Conservation (phyloP, 192 early-diverging fungal species). For the Mortierella antarctica region DNA sequence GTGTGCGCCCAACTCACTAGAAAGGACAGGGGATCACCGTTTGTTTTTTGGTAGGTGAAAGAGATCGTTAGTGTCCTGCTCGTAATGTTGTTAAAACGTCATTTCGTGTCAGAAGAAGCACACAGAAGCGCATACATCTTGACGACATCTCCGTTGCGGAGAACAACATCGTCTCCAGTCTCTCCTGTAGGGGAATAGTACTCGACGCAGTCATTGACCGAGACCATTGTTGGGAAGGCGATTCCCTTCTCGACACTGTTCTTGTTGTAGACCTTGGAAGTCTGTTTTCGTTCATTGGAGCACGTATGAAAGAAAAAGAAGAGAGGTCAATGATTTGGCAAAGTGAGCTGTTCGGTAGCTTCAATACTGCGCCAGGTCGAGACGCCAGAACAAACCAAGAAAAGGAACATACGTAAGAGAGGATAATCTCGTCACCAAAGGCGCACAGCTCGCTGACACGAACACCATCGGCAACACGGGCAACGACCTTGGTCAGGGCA, state of each 20-base stretch:
- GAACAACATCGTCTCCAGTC: slow-evolving; percentile 63
- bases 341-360: background rate
- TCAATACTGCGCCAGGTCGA: background rate
- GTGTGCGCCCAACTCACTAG: slow-evolving; percentile 87
- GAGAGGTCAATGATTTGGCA: background rate
- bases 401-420: slow-evolving; percentile 59
- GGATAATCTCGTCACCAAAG: slow-evolving; percentile 73
- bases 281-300: slow-evolving; percentile 47
- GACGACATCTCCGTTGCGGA: slow-evolving; percentile 85
- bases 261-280: slow-evolving; percentile 69
- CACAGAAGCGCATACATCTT: slow-evolving; percentile 69
- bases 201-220: slow-evolving; percentile 82
- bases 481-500: slow-evolving; percentile 65
- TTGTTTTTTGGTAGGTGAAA: background rate
- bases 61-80: background rate
- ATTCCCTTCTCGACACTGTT: slow-evolving; percentile 72
- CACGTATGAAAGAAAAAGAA: slow-evolving; percentile 1
- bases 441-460: slow-evolving; percentile 72
- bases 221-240: slow-evolving; percentile 88
- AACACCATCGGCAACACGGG: slow-evolving; percentile 67
- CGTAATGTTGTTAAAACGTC: background rate
- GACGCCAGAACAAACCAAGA: background rate
- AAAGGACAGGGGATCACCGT: background rate
- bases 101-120: background rate
- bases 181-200: slow-evolving; percentile 78